Base-by-base conservation (phyloP, 345 rosid genomes). In the Citrus sp. region DNA sequence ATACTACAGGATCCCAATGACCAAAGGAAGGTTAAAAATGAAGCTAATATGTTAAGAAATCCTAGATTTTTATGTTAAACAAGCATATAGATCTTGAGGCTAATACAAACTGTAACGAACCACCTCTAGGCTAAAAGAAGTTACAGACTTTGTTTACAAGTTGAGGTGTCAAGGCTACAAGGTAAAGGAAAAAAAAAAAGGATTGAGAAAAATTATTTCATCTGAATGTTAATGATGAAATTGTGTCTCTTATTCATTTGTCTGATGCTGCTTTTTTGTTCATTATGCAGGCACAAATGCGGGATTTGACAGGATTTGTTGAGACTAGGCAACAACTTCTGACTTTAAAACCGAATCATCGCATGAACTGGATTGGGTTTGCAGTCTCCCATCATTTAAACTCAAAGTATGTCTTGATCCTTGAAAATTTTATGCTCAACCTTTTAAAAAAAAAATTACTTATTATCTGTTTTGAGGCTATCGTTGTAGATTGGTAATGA, bases 311-410 rank as follows among this genome's bases (percentile, higher is more conserved):
- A 3, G 98, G 98, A 55, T 97, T 97, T 87, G 98, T 97, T 78
- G 96, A 94, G 88, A 97, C 99, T 69, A 92, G 99, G 79, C 99
- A 92, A 66, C 96, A 90, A 84, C 98, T 97, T 76, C 83, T 96
- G 83, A 89, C 94, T 71, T 80, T 97, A 83, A 97, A 97, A 82
- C 98, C 99, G 77, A 97, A 94, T 87, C 99, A 93, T 74, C 98
- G 98, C 75, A 92, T 94, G 98, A 97, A 97, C 80, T 97, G 99
- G 99, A 97, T 97, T 81, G 99, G 99, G 67, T 97, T 97, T 90
- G 94, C 98, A 35, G 99, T 97, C 82, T 88, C 99, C 80, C 97
- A 97, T 73, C 98, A 97, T 88, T 85, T 97, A 78, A 90, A 94
- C 82, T 81, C 90, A 28, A 89, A 97, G 99, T 97, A 90, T 70